These are phyloP conservation scores for Lanmaoa pseudosensibilis DNA, from an alignment of 768 basidiomycete genomes.

Conservation along the genomic window DNA sequence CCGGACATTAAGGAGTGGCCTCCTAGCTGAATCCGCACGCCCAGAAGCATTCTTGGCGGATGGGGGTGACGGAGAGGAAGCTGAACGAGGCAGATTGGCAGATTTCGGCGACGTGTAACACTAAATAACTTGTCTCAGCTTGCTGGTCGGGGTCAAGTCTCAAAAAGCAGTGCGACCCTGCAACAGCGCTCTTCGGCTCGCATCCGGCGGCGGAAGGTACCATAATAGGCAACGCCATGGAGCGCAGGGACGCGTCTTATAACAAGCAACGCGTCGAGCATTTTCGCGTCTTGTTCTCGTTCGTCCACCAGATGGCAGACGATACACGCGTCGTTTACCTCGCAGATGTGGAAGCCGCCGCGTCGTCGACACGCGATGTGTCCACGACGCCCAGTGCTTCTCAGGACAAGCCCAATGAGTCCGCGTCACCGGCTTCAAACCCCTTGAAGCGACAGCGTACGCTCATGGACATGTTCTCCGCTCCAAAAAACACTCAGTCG, in stretches of 20 bases:
- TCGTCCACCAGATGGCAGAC: slow-evolving; percentile 22
- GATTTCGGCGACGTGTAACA: slow-evolving; percentile 9
- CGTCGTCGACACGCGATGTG: slow-evolving; percentile 8
- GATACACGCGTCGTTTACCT: slow-evolving; percentile 40
- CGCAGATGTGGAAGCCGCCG: slow-evolving; percentile 42
- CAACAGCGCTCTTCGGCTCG: background rate
- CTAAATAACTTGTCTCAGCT: background rate
- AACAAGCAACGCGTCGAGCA: slow-evolving; percentile 5
- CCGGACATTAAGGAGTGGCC: slow-evolving; percentile 34
- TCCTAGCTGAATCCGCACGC: slow-evolving; percentile 49
- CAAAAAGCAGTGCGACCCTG: slow-evolving; percentile 8
- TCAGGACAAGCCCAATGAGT: slow-evolving; percentile 21
- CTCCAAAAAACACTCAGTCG: slow-evolving; percentile 31
- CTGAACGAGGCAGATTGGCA: slow-evolving; percentile 75
- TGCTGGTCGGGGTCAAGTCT: slow-evolving; percentile 1
- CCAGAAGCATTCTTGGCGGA: slow-evolving; percentile 51
- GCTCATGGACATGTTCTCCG: slow-evolving; percentile 61
- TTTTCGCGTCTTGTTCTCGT: slow-evolving; percentile 14
- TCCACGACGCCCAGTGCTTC: slow-evolving; percentile 23
- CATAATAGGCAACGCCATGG: slow-evolving; percentile 8
- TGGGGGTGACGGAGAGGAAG: slow-evolving; percentile 75
- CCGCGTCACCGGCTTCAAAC: slow-evolving; percentile 21
- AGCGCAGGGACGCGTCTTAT: background rate
- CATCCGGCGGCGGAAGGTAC: background rate
- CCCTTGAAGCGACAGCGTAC: slow-evolving; percentile 58